Evolutionary conservation across 768 basidiomycete genomes (phyloP), one percentile per base, ranked within the genome.

Genomic region (Candolleomyces efflorescens): DNA sequence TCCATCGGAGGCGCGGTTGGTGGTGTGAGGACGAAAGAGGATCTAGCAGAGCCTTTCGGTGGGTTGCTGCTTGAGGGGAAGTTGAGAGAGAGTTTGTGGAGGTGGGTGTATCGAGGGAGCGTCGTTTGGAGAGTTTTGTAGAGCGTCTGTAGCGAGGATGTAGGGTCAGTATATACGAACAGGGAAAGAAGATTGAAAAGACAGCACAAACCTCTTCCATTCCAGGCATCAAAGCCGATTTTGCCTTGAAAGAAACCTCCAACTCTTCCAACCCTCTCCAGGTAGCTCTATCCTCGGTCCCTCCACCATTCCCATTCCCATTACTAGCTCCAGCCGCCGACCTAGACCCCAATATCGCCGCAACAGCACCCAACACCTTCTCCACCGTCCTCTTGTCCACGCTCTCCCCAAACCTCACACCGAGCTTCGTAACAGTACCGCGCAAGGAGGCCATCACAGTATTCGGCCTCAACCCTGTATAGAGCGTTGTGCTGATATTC

Each of bases 311-410:
- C 52, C 32, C 54, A 60, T 38, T 53, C 17, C 38, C 41, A 10
- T 54, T 22, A 3, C 24, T 56, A 9, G 43, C 27, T 38, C 37
- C 49, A 13, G 41, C 12, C n/a, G 22, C 47, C 27, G 43, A 47
- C 17, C 47, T 51, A 11, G 51, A 23, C 4, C 58, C 73, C 5
- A 76, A 62, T 15, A 70, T 66, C 5, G 71, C 69, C 32, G 74
- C 75, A 2, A 70, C 74, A 5, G 78, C 76, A n/a, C 72, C 71
- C 37, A 82, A 55, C 9, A 78, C 70, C 60, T 80, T 81, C 54
- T 78, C 79, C 27, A 78, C 70, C 13, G 78, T 75, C 43, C 80
- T 68, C 56, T 69, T 67, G 60, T 82, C 80, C 17, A 80, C 75
- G 22, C 65, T 63, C 20, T 69, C 64, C 1, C 71, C 67, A 59